These are phyloP conservation scores for Oryza glaberrima DNA, from an alignment of 176 grass and related monocot species.

Conservation along the genomic window DNA sequence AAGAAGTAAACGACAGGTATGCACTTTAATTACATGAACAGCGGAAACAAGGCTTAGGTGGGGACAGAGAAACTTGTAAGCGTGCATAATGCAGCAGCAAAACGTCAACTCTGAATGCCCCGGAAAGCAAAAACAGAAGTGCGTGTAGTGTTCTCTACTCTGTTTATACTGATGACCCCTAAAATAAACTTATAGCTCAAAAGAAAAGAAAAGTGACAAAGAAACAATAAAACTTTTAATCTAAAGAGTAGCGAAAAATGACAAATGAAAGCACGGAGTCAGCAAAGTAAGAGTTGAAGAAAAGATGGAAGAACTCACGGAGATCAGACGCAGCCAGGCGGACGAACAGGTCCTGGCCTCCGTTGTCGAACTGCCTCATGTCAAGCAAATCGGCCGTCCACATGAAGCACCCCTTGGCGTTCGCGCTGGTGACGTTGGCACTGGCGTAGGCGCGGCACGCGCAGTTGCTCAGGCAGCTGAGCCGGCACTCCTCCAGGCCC, in stretches of 20 bases:
- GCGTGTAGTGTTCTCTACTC: too few relatives aligned
- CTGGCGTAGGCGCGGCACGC: conserved; percentile 58
- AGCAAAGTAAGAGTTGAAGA: background rate
- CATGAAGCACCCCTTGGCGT: conserved; percentile 47
- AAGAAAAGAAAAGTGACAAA: too few relatives aligned
- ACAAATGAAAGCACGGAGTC: background rate
- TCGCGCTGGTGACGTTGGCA: conserved; percentile 44
- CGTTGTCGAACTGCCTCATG: conserved; percentile 53
- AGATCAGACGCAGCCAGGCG: conserved; percentile 49
- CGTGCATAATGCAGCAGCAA: background rate
- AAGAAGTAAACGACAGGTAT: background rate
- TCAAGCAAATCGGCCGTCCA: conserved; percentile 59
- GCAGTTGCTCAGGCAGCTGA: conserved; percentile 58
- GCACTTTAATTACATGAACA: background rate
- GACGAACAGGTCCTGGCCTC: conserved; percentile 53
- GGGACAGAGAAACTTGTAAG: background rate
- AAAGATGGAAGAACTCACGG: background rate
- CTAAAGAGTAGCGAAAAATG: background rate
- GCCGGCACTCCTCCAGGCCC: conserved; percentile 48
- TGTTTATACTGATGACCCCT: too few relatives aligned
- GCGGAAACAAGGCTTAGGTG: background rate
- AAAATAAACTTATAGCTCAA: too few relatives aligned
- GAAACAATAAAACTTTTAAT: too few relatives aligned
- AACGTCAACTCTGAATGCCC: background rate
- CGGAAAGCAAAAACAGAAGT: background rate